Evolutionary conservation across 2,329 filamentous ascomycete genomes (phyloP).

Genomic region (Tolypocladium inflatum): DNA sequence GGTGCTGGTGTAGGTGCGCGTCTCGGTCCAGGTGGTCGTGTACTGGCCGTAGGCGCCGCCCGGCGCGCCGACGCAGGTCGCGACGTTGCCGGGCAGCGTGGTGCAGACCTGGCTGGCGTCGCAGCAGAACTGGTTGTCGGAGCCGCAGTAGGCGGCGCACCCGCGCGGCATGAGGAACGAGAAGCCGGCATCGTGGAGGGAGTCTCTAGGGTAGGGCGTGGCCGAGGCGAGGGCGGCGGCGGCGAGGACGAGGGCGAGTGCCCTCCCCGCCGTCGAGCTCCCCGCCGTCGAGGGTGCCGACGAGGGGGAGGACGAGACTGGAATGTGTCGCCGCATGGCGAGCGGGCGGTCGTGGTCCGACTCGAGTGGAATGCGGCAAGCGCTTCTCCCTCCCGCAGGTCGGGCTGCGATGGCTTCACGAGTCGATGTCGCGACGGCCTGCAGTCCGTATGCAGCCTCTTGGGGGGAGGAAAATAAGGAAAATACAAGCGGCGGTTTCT

Average conservation of each 20-base stretch:
- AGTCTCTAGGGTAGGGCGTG: constrained; percentile 40
- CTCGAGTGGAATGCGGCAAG: neutral
- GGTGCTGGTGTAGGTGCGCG: constrained; percentile 50
- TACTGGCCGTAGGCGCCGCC: constrained; percentile 26
- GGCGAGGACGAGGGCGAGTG: constrained; percentile 5
- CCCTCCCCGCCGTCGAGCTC: neutral
- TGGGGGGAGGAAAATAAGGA: too few relatives aligned
- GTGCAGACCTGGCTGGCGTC: constrained; percentile 37
- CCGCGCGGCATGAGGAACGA: constrained; percentile 39
- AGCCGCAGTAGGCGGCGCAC: constrained; percentile 45
- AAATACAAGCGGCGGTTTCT: too few relatives aligned
- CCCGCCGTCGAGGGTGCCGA: neutral
- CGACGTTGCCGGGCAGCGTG: constrained; percentile 36
- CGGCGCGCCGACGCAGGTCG: constrained; percentile 34
- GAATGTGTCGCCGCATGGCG: constrained; percentile 1
- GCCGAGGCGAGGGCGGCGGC: constrained; percentile 22
- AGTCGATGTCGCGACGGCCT: neutral
- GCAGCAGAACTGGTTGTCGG: constrained; percentile 47
- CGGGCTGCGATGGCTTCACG: neutral
- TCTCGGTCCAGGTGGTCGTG: constrained; percentile 53
- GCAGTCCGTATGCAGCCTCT: too few relatives aligned
- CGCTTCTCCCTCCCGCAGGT: too few relatives aligned
- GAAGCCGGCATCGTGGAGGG: constrained; percentile 36
- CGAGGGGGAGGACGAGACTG: neutral
- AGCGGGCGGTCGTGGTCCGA: neutral